phyloP scores from a whole-genome alignment of 495 filamentous ascomycete genomes.

The Friedmanniomyces simplex region DNA sequence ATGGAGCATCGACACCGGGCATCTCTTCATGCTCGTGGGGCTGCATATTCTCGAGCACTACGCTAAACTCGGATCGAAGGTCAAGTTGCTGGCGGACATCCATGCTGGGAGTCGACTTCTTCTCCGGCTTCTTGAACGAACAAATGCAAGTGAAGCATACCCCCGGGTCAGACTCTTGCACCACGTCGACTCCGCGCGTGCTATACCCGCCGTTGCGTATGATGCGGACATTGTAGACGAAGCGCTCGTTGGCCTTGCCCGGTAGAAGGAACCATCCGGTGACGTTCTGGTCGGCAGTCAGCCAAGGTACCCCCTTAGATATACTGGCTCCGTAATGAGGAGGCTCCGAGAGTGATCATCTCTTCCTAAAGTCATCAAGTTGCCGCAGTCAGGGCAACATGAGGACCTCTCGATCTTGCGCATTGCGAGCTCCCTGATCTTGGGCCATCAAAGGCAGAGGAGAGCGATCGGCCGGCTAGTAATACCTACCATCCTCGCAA shows the following conservation, averaged over 20 bases:
- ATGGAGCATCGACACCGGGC: constrained; percentile 40
- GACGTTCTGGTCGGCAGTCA: constrained; percentile 41
- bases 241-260: constrained; percentile 46
- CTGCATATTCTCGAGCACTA: constrained; percentile 32
- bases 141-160: constrained; percentile 51
- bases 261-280: constrained; percentile 55
- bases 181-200: constrained; percentile 49
- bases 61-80: constrained; percentile 30
- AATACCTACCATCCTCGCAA: too few relatives aligned
- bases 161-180: constrained; percentile 38
- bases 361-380: too few relatives aligned
- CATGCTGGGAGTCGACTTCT: background rate
- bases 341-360: background rate
- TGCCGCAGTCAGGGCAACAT: background rate
- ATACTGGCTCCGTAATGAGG: background rate
- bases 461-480: background rate
- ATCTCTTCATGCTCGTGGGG: constrained; percentile 33
- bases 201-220: constrained; percentile 49
- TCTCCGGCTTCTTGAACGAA: constrained; percentile 46
- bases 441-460: background rate
- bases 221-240: constrained; percentile 46
- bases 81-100: constrained; percentile 14
- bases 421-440: background rate
- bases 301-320: background rate
- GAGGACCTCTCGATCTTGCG: background rate